Evolutionary conservation across 345 rosid species (phyloP).

Genomic region (Dipteronia sinensis): DNA sequence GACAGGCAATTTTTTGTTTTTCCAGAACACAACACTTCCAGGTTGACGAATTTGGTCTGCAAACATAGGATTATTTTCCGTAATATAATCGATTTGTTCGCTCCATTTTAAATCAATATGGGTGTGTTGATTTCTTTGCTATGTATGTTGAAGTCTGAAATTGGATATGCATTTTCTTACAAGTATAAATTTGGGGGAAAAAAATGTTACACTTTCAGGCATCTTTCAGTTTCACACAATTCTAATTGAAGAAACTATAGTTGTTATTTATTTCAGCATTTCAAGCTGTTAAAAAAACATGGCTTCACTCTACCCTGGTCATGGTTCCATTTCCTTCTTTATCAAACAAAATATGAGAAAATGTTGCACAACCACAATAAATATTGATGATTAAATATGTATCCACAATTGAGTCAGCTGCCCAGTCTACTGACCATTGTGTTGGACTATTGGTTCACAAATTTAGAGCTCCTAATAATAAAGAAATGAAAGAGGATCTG

Average conservation of each 20-base stretch:
- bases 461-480: neutral
- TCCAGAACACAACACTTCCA: neutral
- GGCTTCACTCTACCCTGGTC: neutral
- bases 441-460: neutral
- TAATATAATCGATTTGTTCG: neutral
- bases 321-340: too few relatives aligned
- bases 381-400: neutral
- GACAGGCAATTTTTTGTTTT: conserved; percentile 19
- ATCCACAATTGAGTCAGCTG: neutral
- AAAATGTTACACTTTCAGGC: neutral
- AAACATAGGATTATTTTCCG: neutral
- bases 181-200: neutral
- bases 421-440: neutral
- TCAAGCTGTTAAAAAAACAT: neutral
- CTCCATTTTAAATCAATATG: too few relatives aligned
- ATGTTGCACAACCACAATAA: too few relatives aligned
- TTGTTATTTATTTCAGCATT: neutral
- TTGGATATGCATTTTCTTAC: neutral
- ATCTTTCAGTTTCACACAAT: neutral
- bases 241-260: neutral
- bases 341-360: neutral
- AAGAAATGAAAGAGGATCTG: neutral
- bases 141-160: neutral
- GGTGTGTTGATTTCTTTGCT: too few relatives aligned
- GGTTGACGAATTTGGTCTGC: neutral